Conservation (phyloP, 306 rosid species). For the Cucurbita pepo region DNA sequence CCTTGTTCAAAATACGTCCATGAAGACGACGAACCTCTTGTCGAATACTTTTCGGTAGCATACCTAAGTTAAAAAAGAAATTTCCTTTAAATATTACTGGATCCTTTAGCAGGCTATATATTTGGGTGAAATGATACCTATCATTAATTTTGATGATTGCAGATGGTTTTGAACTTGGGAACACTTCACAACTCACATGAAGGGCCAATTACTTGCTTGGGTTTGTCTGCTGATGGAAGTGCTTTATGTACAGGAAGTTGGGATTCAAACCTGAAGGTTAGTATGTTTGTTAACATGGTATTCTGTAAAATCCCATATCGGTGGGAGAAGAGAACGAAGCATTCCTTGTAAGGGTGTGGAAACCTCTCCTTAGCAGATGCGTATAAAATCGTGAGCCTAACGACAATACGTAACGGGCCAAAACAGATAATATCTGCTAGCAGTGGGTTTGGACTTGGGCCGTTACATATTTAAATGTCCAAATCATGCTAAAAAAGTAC, state of each 20-base stretch:
- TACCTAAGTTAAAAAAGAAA: not conserved
- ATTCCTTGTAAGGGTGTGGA: not conserved
- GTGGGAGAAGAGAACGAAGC: too few relatives aligned
- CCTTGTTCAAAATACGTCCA: not conserved
- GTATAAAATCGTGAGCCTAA: too few relatives aligned
- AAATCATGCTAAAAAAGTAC: not conserved
- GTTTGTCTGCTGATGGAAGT: slow-evolving; percentile 98
- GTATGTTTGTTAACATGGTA: slow-evolving; percentile 6
- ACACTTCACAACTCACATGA: slow-evolving; percentile 79
- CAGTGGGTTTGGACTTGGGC: too few relatives aligned
- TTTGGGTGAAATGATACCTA: not conserved
- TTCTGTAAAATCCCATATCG: too few relatives aligned
- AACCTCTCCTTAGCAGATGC: not conserved
- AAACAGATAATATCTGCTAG: too few relatives aligned
- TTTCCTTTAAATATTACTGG: not conserved
- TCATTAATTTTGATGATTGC: slow-evolving; percentile 2
- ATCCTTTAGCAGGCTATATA: not conserved
- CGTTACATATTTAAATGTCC: not conserved
- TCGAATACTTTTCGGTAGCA: not conserved
- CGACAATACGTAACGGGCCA: too few relatives aligned
- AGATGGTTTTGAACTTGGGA: slow-evolving; percentile 91
- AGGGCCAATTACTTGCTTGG: slow-evolving; percentile 66
- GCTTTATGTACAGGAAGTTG: slow-evolving; percentile 97
- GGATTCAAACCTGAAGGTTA: slow-evolving; percentile 93
- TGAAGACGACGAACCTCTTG: not conserved